Conservation (phyloP, 371 early-diverging fungal species). For the Encephalitozoon romaleae region DNA sequence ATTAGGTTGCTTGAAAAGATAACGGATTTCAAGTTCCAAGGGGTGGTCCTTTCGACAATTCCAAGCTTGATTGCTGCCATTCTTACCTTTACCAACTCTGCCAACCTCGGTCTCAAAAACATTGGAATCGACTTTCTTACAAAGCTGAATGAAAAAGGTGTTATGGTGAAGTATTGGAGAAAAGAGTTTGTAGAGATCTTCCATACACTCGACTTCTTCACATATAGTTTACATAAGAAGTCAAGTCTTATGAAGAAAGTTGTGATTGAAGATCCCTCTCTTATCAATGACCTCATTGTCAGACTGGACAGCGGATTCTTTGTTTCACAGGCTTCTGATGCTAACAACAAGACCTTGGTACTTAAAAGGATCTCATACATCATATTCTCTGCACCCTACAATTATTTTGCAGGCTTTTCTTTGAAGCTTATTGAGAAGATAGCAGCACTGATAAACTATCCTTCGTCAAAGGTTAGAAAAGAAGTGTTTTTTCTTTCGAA, state of each 20-base stretch:
- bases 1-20: not conserved
- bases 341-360: constrained; percentile 19
- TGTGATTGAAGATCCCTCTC: constrained; percentile 26
- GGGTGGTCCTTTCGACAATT: not conserved
- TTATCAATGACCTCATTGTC: constrained; percentile 34
- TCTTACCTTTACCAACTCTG: not conserved
- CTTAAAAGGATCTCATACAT: constrained; percentile 49
- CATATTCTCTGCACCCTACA: constrained; percentile 35
- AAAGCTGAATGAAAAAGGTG: not conserved
- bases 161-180: constrained; percentile 32
- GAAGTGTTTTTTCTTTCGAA: constrained; percentile 33
- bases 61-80: not conserved
- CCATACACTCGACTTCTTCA: constrained; percentile 44
- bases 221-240: constrained; percentile 29
- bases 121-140: not conserved
- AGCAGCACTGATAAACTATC: not conserved
- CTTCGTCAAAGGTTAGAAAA: constrained; percentile 18
- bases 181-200: constrained; percentile 42
- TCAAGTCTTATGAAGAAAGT: constrained; percentile 32
- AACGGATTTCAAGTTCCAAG: not conserved
- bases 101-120: not conserved
- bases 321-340: constrained; percentile 45
- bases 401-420: constrained; percentile 25
- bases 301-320: constrained; percentile 41
- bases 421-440: constrained; percentile 38